A percentile compares a stretch with the other conserved stretches of the same genome.
These are phyloP conservation scores for Eucalyptus caleyi DNA, from an alignment of 345 rosid species.

Conservation along the genomic window DNA sequence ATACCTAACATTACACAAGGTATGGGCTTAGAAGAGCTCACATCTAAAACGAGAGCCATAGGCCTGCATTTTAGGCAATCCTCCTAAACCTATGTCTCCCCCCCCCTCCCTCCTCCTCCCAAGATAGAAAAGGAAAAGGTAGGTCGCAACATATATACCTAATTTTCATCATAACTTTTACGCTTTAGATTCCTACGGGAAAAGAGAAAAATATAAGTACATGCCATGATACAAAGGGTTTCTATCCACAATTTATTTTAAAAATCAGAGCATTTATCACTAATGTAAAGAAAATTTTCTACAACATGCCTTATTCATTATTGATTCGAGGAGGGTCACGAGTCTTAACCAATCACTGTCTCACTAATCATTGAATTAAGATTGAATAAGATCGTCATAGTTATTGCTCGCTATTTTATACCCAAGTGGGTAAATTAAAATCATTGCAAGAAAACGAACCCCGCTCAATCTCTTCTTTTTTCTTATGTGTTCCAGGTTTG, in stretches of 20 bases:
- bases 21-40: accelerated
- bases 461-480: too few species aligned
- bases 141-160: too few species aligned
- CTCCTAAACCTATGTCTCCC: too few species aligned
- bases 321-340: background rate
- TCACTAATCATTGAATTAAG: background rate
- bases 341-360: background rate
- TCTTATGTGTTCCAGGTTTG: too few species aligned
- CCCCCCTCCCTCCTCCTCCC: too few species aligned
- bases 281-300: background rate
- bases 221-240: background rate
- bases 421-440: background rate
- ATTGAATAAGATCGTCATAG: background rate
- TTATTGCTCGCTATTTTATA: background rate
- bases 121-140: too few species aligned
- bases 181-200: too few species aligned
- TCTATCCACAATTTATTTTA: too few species aligned
- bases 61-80: too few species aligned
- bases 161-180: background rate
- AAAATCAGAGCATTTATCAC: background rate
- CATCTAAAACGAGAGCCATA: too few species aligned
- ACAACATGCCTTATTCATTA: background rate
- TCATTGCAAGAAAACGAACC: background rate
- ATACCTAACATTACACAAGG: too few species aligned
- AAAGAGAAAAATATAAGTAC: background rate